Conservation (phyloP, 1,139 yeast genomes). For the Kurtzmaniella quercitrusa region DNA sequence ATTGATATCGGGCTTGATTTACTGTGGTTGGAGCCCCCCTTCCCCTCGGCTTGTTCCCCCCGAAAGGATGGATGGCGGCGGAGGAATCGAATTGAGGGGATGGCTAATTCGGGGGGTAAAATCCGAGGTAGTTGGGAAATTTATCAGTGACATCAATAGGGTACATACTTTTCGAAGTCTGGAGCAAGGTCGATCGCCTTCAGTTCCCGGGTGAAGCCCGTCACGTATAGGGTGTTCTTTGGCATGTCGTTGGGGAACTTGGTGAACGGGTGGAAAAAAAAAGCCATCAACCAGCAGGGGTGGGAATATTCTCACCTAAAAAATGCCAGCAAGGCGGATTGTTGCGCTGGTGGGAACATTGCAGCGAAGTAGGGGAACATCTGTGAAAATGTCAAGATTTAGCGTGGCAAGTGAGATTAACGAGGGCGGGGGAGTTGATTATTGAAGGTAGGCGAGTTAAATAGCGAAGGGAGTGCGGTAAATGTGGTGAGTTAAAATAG, state of each 20-base stretch:
- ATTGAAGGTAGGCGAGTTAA: too few species aligned
- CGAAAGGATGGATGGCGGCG: too few species aligned
- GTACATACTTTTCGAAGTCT: conserved; percentile 63
- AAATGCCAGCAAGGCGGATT: not conserved
- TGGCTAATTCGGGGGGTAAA: too few species aligned
- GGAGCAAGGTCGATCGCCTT: conserved; percentile 66
- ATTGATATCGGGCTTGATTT: too few species aligned
- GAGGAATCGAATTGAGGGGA: too few species aligned
- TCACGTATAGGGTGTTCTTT: conserved; percentile 55
- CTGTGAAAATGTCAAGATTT: not conserved
- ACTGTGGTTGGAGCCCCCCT: too few species aligned
- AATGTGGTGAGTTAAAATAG: too few species aligned
- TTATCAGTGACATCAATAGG: not conserved
- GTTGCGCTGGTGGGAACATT: not conserved
- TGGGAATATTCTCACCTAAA: not conserved
- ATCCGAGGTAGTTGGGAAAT: too few species aligned
- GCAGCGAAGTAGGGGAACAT: not conserved
- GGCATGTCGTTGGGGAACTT: conserved; percentile 35
- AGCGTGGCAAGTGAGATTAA: not conserved
- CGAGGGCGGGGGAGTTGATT: too few species aligned
- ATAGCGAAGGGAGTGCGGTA: too few species aligned
- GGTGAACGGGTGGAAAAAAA: not conserved
- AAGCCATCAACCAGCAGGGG: not conserved
- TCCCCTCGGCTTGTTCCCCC: too few species aligned
- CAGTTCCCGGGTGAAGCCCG: conserved; percentile 57